A percentile compares a stretch with the other conserved stretches of the same genome.
Evolutionary conservation across 345 rosid genomes (phyloP).

Genomic region (Iberis pinnata): DNA sequence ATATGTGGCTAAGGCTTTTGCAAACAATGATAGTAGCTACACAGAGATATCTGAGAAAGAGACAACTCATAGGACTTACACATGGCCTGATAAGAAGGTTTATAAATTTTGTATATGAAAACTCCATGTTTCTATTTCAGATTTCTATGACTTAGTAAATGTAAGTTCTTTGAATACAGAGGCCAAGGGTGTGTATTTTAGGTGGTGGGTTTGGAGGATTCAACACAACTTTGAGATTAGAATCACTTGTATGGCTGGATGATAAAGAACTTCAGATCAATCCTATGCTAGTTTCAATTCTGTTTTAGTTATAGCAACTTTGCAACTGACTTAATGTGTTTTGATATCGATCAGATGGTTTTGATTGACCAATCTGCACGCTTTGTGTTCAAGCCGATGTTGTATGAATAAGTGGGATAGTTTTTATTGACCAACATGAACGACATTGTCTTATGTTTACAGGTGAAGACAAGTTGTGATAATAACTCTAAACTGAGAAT

Average conservation of each 20-base stretch:
- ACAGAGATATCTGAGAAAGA: slow-evolving; percentile 22
- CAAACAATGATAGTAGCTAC: slow-evolving; percentile 21
- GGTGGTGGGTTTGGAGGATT: slow-evolving; percentile 69
- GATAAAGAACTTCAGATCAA: slow-evolving; percentile 48
- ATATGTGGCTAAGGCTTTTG: slow-evolving; percentile 13
- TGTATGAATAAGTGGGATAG: no score
- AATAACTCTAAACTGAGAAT: no score
- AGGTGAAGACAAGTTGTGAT: no score
- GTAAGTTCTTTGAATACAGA: slow-evolving; percentile 15
- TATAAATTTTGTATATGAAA: background rate
- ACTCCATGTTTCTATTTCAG: background rate
- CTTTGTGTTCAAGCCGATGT: slow-evolving; percentile 94
- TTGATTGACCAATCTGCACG: slow-evolving; percentile 90
- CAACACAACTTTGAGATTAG: slow-evolving; percentile 83
- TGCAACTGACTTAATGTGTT: background rate
- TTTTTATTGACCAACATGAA: no score
- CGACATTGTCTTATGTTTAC: no score
- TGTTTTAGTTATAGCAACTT: background rate
- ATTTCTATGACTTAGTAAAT: background rate
- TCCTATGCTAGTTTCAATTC: background rate
- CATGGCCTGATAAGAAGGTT: slow-evolving; percentile 37
- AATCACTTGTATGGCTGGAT: slow-evolving; percentile 83
- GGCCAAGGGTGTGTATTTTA: slow-evolving; percentile 30
- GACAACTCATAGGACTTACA: slow-evolving; percentile 26
- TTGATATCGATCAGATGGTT: slow-evolving; percentile 46